phyloP scores from a whole-genome alignment of 371 early-diverging fungal species.

The Mucor mucedo region DNA sequence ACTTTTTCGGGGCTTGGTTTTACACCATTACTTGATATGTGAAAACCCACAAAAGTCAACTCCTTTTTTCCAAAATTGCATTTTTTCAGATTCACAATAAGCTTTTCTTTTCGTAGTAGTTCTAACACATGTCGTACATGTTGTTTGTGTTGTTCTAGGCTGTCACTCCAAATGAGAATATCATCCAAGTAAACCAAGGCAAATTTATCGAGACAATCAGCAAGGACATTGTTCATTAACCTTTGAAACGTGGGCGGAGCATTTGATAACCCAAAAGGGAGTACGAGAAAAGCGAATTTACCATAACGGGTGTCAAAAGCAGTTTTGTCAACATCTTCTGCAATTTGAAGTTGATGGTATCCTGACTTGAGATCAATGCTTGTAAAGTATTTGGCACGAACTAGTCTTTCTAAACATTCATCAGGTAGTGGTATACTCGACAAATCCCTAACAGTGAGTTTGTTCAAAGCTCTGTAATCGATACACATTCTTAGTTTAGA shows the following conservation, averaged over 20 bases:
- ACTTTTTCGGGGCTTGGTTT: conserved; percentile 33
- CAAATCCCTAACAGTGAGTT: conserved; percentile 42
- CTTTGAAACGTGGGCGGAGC: conserved; percentile 50
- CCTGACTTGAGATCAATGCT: conserved; percentile 54
- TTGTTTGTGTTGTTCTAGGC: conserved; percentile 43
- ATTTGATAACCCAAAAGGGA: conserved; percentile 55
- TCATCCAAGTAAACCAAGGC: conserved; percentile 62
- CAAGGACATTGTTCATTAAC: conserved; percentile 43
- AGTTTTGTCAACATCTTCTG: conserved; percentile 34
- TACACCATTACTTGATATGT: conserved; percentile 36
- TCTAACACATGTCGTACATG: conserved; percentile 46
- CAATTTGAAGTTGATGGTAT: conserved; percentile 44
- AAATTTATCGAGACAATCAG: conserved; percentile 38
- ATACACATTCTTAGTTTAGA: conserved; percentile 44
- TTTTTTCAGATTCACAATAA: conserved; percentile 56
- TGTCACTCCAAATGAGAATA: conserved; percentile 58
- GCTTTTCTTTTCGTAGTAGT: conserved; percentile 31
- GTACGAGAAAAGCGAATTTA: conserved; percentile 45
- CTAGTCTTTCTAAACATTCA: conserved; percentile 46
- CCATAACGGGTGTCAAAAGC: conserved; percentile 47
- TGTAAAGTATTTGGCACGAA: conserved; percentile 43
- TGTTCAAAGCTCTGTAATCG: conserved; percentile 49
- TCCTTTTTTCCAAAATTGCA: conserved; percentile 47
- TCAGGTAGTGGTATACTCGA: conserved; percentile 52
- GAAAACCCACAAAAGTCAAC: conserved; percentile 52